These are phyloP conservation scores for Aspergillus tanneri DNA, from an alignment of 2,329 filamentous ascomycete genomes.

Conservation along the genomic window DNA sequence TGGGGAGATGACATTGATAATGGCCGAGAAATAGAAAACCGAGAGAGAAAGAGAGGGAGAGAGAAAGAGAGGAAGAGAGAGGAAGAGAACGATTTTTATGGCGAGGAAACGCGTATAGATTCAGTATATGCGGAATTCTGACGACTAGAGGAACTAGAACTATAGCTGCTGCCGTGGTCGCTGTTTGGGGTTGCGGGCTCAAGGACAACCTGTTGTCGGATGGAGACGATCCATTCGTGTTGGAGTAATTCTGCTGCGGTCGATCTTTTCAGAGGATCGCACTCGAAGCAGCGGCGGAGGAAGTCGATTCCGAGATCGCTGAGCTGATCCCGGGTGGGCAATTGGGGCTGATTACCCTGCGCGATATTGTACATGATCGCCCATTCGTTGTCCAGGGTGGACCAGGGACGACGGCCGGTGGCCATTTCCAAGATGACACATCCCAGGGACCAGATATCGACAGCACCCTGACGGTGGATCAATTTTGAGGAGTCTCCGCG, in stretches of 20 bases:
- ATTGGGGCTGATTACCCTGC: conserved; percentile 86
- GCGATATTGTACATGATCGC: conserved; percentile 99
- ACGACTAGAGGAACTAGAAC: conserved; percentile 30
- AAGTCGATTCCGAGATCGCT: conserved; percentile 85
- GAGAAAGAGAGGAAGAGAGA: neutral
- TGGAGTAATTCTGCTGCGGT: conserved; percentile 86
- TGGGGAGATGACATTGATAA: too few relatives aligned
- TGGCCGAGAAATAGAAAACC: neutral
- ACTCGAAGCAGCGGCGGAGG: conserved; percentile 77
- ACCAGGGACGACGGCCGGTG: conserved; percentile 91
- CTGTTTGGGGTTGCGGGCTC: conserved; percentile 42
- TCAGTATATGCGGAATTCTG: conserved; percentile 31
- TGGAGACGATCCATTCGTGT: conserved; percentile 77
- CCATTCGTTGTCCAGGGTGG: conserved; percentile 96
- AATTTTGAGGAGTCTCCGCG: conserved; percentile 76
- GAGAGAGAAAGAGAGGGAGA: neutral
- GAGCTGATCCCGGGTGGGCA: conserved; percentile 79
- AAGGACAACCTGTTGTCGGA: conserved; percentile 49
- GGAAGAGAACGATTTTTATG: neutral
- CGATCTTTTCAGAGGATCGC: conserved; percentile 75
- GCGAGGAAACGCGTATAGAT: conserved; percentile 5
- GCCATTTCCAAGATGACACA: conserved; percentile 98
- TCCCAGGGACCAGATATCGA: conserved; percentile 94
- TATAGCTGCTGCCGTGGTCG: conserved; percentile 41
- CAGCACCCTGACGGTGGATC: conserved; percentile 75